Conservation (phyloP, 2,329 filamentous ascomycete genomes). For the Phyllosticta ampelicida region DNA sequence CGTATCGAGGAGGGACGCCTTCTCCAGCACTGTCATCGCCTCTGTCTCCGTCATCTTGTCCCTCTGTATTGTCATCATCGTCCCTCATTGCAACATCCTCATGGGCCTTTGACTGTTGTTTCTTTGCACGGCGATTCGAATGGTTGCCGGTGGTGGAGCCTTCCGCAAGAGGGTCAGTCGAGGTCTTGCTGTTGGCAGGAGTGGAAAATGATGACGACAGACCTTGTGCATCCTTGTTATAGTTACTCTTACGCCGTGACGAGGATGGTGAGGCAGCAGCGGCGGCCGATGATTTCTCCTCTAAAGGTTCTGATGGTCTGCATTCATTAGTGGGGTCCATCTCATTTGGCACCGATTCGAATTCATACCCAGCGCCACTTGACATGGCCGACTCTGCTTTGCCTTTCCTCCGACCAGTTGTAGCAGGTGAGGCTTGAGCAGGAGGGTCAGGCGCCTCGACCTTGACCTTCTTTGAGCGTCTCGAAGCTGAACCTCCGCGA, state of each 20-base stretch:
- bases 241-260: constrained; percentile 63
- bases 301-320: constrained; percentile 54
- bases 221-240: constrained; percentile 56
- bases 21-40: constrained; percentile 54
- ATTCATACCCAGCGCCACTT: constrained; percentile 51
- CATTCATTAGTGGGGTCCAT: constrained; percentile 16
- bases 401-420: constrained; percentile 46
- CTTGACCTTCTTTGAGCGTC: constrained; percentile 46
- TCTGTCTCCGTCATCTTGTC: constrained; percentile 24
- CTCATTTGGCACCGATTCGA: constrained; percentile 6
- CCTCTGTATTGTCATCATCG: constrained; percentile 47
- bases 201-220: constrained; percentile 9
- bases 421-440: constrained; percentile 28
- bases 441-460: constrained; percentile 45
- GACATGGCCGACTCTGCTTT: constrained; percentile 60
- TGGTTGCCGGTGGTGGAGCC: constrained; percentile 17
- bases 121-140: constrained; percentile 24
- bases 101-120: constrained; percentile 34
- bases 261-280: constrained; percentile 48
- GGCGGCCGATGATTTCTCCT: constrained; percentile 45
- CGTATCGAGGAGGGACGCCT: constrained; percentile 41
- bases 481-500: constrained; percentile 25
- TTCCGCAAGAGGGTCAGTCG: constrained; percentile 12
- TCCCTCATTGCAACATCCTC: constrained; percentile 64
- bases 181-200: not conserved